phyloP scores from a whole-genome alignment of 495 filamentous ascomycete genomes.

The Aspergillus carlsbadensis region DNA sequence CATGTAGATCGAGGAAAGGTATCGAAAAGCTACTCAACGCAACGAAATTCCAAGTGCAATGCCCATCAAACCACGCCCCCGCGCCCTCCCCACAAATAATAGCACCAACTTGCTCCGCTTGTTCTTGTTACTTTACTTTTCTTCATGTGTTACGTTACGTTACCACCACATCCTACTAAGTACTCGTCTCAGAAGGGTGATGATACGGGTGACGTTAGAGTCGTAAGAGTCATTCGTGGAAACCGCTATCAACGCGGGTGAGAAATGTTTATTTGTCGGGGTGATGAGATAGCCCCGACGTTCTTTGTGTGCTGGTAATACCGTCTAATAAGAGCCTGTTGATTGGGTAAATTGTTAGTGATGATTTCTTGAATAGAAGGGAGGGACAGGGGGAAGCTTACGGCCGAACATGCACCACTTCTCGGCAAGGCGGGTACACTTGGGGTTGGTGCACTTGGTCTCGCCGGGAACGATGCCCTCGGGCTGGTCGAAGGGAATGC shows the following conservation, averaged over 20 bases:
- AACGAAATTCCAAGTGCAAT: not conserved
- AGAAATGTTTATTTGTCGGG: not conserved
- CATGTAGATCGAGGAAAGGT: not conserved
- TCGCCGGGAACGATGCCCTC: conserved; percentile 72
- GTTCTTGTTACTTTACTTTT: not conserved
- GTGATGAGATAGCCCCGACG: not conserved
- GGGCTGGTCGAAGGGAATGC: conserved; percentile 97
- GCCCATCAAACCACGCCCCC: not conserved
- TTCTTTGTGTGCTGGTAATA: not conserved
- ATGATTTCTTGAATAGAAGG: not conserved
- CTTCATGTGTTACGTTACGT: not conserved
- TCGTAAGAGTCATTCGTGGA: conserved; percentile 9
- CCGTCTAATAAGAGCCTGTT: conserved; percentile 39
- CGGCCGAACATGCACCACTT: conserved; percentile 87
- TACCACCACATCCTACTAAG: not conserved
- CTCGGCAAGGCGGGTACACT: conserved; percentile 71
- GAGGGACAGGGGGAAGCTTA: conserved; percentile 20
- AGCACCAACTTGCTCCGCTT: not conserved
- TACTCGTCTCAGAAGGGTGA: not conserved
- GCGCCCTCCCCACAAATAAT: not conserved
- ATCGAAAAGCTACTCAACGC: not conserved
- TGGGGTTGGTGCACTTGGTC: conserved; percentile 86
- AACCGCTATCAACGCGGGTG: not conserved
- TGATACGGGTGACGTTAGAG: conserved; percentile 7
- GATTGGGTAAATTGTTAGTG: conserved; percentile 9